Evolutionary conservation across 768 basidiomycete genomes (phyloP), one percentile per base, ranked within the genome.

Genomic region (Hortiboletus campestris): DNA sequence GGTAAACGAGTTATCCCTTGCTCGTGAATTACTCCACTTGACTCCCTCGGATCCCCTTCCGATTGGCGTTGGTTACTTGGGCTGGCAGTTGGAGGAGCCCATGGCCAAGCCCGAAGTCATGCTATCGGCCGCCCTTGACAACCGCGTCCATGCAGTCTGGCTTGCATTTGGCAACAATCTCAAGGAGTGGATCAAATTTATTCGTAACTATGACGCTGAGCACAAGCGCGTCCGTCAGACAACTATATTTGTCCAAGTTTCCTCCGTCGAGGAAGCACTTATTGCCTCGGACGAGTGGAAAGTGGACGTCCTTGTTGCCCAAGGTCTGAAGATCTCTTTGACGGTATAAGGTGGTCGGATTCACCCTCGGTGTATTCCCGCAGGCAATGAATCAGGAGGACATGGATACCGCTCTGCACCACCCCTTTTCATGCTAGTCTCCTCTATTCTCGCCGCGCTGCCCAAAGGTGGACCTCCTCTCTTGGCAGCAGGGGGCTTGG

Each of bases 371-470:
- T 41, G 49, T 28, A 44, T 17, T 47, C 6, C 29, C 54, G 17
- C 51, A 92, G 91, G 91, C 5, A 82, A 77, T 53, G 91, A 94
- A 71, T 81, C 88, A 38, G 91, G 91, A 9, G 91, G 91, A 28
- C 91, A 93, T 70, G 89, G 88, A 8, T 71, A 77, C 45, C 59
- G 71, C 20, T 65, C 76, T 39, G 82, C 86, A 8, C 79, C 81
- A 36, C 83, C 90, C 1, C 75, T 88, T 50, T 69, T 84, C 51
- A 81, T 79, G 14, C 74, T 92, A 42, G 64, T 91, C 51, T 77
- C 86, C 7, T 73, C 76, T 51, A 75, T 89, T 60, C 70, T 84
- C 41, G 68, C 76, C 36, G 72, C 69, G 12, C 58, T 83, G 17
- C 67, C 77, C 4, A 63, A 71, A 35, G 69, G 69, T 35, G 72